phyloP scores from a whole-genome alignment of 2,329 filamentous ascomycete genomes.

The Cladobotryum protrusum region DNA sequence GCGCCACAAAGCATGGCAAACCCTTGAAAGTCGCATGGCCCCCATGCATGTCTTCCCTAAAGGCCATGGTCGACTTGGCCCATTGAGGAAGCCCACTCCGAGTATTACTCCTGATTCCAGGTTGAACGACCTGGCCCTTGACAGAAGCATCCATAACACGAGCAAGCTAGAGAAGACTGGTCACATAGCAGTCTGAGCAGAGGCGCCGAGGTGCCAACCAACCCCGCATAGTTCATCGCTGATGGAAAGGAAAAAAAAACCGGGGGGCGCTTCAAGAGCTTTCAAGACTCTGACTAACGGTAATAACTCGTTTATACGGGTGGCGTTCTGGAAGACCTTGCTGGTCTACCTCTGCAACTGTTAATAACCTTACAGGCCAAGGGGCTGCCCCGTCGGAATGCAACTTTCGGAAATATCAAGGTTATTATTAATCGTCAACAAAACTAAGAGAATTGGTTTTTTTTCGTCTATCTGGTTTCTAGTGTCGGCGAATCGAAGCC shows the following conservation, averaged over 20 bases:
- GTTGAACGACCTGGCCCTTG: conserved; percentile 5
- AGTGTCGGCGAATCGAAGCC: no score
- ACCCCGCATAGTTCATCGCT: conserved; percentile 11
- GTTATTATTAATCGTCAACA: background rate
- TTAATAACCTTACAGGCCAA: background rate
- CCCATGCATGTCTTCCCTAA: conserved; percentile 7
- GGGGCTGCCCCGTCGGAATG: background rate
- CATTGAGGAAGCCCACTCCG: conserved; percentile 10
- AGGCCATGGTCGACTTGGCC: conserved; percentile 1
- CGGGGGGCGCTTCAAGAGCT: no score
- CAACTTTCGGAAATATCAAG: background rate
- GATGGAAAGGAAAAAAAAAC: no score
- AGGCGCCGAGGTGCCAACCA: conserved; percentile 5
- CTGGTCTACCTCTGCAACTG: conserved; percentile 4
- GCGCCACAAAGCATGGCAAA: background rate
- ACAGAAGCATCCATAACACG: background rate
- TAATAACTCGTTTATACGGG: conserved; percentile 6
- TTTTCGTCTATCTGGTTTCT: no score
- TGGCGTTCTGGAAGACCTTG: conserved; percentile 3
- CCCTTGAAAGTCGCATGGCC: conserved; percentile 12
- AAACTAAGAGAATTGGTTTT: no score
- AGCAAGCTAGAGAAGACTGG: background rate
- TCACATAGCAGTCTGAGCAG: conserved; percentile 2
- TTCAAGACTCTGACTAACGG: conserved; percentile 4
- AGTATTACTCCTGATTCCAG: conserved; percentile 9